Base-by-base conservation (phyloP, 148 eudicot genomes). In the Rhododendron ovatum region DNA sequence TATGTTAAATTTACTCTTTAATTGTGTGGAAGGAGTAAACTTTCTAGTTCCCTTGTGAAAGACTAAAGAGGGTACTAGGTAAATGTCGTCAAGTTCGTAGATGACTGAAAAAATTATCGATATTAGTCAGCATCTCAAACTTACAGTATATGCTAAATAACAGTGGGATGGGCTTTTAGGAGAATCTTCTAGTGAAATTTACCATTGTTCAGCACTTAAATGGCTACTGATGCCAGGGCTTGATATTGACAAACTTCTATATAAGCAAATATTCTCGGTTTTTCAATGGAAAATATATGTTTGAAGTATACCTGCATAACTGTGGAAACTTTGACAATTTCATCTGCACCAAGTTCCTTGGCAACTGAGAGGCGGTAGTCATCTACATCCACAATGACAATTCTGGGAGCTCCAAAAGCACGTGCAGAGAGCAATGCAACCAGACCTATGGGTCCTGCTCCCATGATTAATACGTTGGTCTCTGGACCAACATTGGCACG, bases 391-490 rank as follows among this genome's bases (percentile, higher is more conserved):
- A 93, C 98, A 45, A 94, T 82, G 67, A 94, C 94, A n/a, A 93
- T 86, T 89, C 89, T 91, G 8, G 98, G 94, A 67, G 94, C 91
- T 74, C 98, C 98, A 92, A 95, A 95, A 85, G 98, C 98, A 43
- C 98, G 98, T n/a, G 98, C 98, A 7, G 96, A 88, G n/a, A 95
- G 90, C 94, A 95, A 53, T 20, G 98, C 90, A 26, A 96, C 98
- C 43, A 96, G 94, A 75, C 98, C 98, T 43, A 96, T 96, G 65
- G 98, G 96, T 53, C 98, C 98, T 10, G 95, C 98, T 69, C 98
- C 98, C 94, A 94, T 94, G 53, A 96, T 88, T 88, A 96, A 81
- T 17, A 94, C 93, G 57, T 90, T 92, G 73, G 94, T 92, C 88
- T 93, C 95, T 2, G 95, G 96, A 33, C 95, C 98, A 63, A 94